Evolutionary conservation across 1,284 basidiomycete species (phyloP).

Genomic region (Papiliotrema terrestris): DNA sequence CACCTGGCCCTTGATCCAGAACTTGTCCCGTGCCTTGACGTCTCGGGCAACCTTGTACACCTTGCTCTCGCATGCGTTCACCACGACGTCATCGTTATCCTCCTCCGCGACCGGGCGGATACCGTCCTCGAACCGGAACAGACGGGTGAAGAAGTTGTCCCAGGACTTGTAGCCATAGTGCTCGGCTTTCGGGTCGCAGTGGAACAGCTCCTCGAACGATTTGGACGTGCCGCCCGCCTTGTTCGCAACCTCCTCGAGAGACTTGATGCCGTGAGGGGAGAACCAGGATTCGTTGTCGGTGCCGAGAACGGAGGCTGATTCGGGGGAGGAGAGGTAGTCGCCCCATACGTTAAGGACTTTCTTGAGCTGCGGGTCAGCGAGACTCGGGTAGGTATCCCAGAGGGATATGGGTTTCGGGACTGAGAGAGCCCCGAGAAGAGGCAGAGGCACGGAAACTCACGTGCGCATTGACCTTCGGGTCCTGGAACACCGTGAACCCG

Average conservation of each 20-base stretch:
- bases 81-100: constrained; percentile 49
- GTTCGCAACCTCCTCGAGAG: constrained; percentile 39
- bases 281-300: constrained; percentile 53
- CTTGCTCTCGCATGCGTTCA: constrained; percentile 54
- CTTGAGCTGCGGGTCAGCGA: constrained; percentile 28
- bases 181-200: constrained; percentile 49
- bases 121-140: constrained; percentile 38
- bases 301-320: constrained; percentile 51
- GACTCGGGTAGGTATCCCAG: background rate
- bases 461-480: constrained; percentile 50
- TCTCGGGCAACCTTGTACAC: constrained; percentile 47
- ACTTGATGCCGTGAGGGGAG: constrained; percentile 42
- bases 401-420: no score
- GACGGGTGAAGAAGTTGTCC: constrained; percentile 59
- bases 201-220: constrained; percentile 47
- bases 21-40: constrained; percentile 47
- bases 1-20: constrained; percentile 53
- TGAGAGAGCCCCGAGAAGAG: no score
- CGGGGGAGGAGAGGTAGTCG: constrained; percentile 52
- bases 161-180: constrained; percentile 55
- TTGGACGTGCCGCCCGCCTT: constrained; percentile 31
- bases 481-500: constrained; percentile 53
- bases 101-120: constrained; percentile 50
- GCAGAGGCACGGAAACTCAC: constrained; percentile 11
- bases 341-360: constrained; percentile 55